A percentile compares a stretch with the other conserved stretches of the same genome.
phyloP scores from a whole-genome alignment of 2,329 filamentous ascomycete genomes.

The Hypoxylon rubiginosum region DNA sequence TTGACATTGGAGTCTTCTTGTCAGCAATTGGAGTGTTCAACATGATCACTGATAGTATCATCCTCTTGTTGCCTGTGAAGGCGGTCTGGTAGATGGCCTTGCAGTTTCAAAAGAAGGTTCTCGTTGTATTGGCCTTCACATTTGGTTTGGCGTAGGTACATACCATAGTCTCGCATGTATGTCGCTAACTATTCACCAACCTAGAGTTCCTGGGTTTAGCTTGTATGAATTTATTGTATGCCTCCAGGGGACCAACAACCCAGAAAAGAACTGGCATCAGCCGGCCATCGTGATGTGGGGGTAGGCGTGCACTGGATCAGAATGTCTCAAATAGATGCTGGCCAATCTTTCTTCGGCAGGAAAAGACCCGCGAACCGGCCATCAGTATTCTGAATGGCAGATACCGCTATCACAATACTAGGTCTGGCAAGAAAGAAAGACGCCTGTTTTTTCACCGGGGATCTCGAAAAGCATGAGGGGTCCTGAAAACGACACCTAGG shows the following conservation, averaged over 20 bases:
- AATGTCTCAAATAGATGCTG: not conserved
- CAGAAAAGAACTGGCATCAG: constrained; percentile 33
- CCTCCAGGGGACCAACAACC: constrained; percentile 14
- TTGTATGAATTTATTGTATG: constrained; percentile 24
- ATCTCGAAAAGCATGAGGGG: too few relatives aligned
- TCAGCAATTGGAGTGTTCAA: constrained; percentile 37
- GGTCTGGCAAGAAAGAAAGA: too few relatives aligned
- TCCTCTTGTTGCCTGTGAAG: constrained; percentile 34
- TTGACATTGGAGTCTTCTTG: constrained; percentile 20
- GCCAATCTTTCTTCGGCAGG: constrained; percentile 14
- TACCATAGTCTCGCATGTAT: not conserved
- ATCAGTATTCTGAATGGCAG: constrained; percentile 13
- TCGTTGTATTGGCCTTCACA: constrained; percentile 32
- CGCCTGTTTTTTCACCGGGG: too few relatives aligned
- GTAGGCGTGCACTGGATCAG: not conserved
- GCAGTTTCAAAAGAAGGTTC: constrained; percentile 16
- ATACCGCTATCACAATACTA: not conserved
- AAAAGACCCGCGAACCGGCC: constrained; percentile 12
- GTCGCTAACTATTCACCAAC: constrained; percentile 5
- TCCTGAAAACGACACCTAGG: too few relatives aligned
- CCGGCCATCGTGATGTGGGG: constrained; percentile 37
- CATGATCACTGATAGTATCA: constrained; percentile 30
- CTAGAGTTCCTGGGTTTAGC: constrained; percentile 28
- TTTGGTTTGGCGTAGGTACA: constrained; percentile 13
- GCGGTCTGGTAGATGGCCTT: constrained; percentile 29